Evolutionary conservation across 2,329 filamentous ascomycete species (phyloP), one percentile per base, ranked within the genome.

Genomic region (Elsinoe australis): DNA sequence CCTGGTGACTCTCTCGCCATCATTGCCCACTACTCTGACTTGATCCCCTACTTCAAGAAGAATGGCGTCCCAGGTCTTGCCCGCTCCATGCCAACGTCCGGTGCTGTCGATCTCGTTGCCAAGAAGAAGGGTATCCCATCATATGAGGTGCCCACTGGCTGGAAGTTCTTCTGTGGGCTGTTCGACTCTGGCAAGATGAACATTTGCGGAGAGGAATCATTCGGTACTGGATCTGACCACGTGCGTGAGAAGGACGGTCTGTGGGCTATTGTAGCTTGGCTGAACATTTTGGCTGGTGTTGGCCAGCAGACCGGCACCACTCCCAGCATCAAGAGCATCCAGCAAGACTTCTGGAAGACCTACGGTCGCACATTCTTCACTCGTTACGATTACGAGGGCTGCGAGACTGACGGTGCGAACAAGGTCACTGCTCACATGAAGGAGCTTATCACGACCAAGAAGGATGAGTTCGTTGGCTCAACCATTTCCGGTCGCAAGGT

Each of bases 361-460:
- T 98, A 98, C 67, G 92, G 92, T 61, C 88, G 92, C 51, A 95
- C 89, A 24, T 98, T 96, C 76, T 98, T 98, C 78, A 98, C 92
- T 34, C 87, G 92, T 55, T 96, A 96, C 70, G 92, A 98, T 71
- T 98, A 95, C 71, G 92, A 98, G 71, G 80, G 94, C 58, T 88
- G 94, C 56, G 88, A 95, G 71, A 84, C 82, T 38, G 87, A 90
- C 6, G 89, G 86, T 32, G 92, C 92, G 54, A 85, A 85, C 72
- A 90, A 94, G 72, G 82, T 98, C 51, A 84, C 95, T 36, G 82
- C 79, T 49, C 82, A 87, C 61, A 76, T 98, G 61, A 77, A 82
- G 60, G 81, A 83, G 55, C 76, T 94, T 56, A 86, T 95, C 59
- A 80, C 80, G 31, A 72, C 71, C 49, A 76, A 78, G 66, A 75